phyloP scores from a whole-genome alignment of 108 stramenopile species.

The Nitzschia putrida region DNA sequence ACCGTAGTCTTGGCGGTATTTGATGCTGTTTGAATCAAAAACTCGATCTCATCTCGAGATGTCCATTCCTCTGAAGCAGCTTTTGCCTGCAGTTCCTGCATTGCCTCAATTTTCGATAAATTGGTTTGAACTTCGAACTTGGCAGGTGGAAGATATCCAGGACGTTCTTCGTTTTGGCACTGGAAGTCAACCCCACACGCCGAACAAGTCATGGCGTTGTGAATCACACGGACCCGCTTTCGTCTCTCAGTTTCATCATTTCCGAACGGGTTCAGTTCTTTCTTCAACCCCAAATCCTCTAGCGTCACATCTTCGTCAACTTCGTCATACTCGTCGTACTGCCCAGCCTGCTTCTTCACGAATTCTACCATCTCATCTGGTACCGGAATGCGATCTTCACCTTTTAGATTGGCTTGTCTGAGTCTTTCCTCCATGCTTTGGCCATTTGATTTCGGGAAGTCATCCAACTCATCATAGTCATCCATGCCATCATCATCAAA shows the following conservation, averaged over 20 bases:
- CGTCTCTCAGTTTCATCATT: slow-evolving; percentile 77
- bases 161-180: slow-evolving; percentile 52
- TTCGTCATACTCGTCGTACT: not conserved
- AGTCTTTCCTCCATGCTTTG: not conserved
- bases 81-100: slow-evolving; percentile 74
- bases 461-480: slow-evolving; percentile 33
- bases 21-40: slow-evolving; percentile 63
- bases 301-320: slow-evolving; percentile 33
- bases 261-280: slow-evolving; percentile 76
- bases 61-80: slow-evolving; percentile 79
- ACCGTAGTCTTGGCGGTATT: slow-evolving; percentile 15
- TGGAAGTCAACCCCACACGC: slow-evolving; percentile 89
- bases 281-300: slow-evolving; percentile 65
- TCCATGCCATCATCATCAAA: slow-evolving; percentile 55
- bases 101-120: slow-evolving; percentile 73
- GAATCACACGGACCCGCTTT: slow-evolving; percentile 62
- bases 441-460: too few relatives aligned
- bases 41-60: slow-evolving; percentile 85
- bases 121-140: slow-evolving; percentile 75
- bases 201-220: slow-evolving; percentile 80
- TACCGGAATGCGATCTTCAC: slow-evolving; percentile 53
- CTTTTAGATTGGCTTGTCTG: slow-evolving; percentile 43
- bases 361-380: slow-evolving; percentile 56
- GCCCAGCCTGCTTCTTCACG: slow-evolving; percentile 37
- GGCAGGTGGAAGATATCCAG: slow-evolving; percentile 78